Base-by-base conservation (phyloP, 306 rosid species). In the Dryas alaskensis region DNA sequence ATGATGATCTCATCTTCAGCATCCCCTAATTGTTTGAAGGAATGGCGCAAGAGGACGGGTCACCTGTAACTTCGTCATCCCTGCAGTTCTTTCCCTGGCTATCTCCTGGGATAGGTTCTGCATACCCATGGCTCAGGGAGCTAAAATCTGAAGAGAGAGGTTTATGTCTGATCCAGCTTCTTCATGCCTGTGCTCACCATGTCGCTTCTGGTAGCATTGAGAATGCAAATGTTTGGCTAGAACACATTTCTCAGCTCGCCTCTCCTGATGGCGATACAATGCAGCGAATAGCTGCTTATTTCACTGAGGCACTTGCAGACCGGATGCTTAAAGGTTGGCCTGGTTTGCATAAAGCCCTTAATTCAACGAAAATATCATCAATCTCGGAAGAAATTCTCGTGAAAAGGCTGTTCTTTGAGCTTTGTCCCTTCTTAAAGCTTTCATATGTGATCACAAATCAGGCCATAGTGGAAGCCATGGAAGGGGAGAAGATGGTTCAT, bases 391-490 rank as follows among this genome's bases (percentile, higher is more conserved):
- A 89, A 43, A 81, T 81, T 69, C 69, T 79, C 12, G 87, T 84
- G 53, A 84, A 84, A 46, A 87, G 90, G 57, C 78, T 75, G 60
- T 93, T 93, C 90, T 91, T 85, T 54, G 90, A 91, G 6, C 72
- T 89, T 3, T 91, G 87, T 77, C 96, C 96, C 4, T 93, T 93
- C 79, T 39, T 91, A 50, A 91, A 91, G 83, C 88, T 89, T 60
- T 84, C 97, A 0, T 86, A 89, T 79, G 73, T 86, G 80, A 78
- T 87, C 57, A 87, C 96, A 44, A 89, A 93, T 67, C 97, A 88
- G 67, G 94, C 96, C n/a, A 91, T 91, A 59, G 57, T 89, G 4
- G 97, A 93, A 76, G 82, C 92, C 0, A 91, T 93, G 97, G 92
- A 89, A 59, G 86, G 86, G 14, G 97, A 93, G 76, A 78, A 75